Evolutionary conservation across 192 early-diverging fungal genomes (phyloP).

Genomic region (Umbelopsis vinacea): DNA sequence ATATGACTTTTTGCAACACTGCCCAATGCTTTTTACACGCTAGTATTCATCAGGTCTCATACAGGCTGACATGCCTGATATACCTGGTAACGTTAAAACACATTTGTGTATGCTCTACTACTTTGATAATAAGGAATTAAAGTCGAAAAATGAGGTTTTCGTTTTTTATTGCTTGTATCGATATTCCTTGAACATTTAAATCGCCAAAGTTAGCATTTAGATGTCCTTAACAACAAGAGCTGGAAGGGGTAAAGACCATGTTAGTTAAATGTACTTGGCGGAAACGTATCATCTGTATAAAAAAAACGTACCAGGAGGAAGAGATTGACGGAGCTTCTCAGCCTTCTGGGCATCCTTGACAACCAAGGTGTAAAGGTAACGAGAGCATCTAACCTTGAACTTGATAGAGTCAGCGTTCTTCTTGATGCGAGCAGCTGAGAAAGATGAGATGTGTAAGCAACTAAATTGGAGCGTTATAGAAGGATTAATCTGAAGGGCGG

Average conservation of each 20-base stretch:
- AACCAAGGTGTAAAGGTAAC: slow-evolving; percentile 97
- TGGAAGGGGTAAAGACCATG: slow-evolving; percentile 13
- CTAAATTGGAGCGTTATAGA: background rate
- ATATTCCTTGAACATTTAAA: slow-evolving; percentile 10
- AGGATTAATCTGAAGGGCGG: too few relatives aligned
- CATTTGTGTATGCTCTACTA: background rate
- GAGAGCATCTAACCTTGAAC: slow-evolving; percentile 99
- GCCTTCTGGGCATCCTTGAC: slow-evolving; percentile 95
- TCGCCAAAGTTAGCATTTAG: slow-evolving; percentile 28
- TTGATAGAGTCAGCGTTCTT: slow-evolving; percentile 92
- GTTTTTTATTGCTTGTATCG: slow-evolving; percentile 12
- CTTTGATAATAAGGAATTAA: background rate
- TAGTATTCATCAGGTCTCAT: too few relatives aligned
- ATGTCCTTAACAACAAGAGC: slow-evolving; percentile 43
- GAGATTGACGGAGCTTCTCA: slow-evolving; percentile 93
- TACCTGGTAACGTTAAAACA: too few relatives aligned
- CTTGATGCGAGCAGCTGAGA: slow-evolving; percentile 88
- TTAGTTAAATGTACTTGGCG: background rate
- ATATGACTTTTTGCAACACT: background rate
- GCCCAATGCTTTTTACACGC: too few relatives aligned
- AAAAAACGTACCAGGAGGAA: slow-evolving; percentile 81
- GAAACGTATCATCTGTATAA: background rate
- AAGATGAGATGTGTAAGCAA: background rate
- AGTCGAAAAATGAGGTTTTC: background rate
- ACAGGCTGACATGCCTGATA: too few relatives aligned